A percentile compares a stretch with the other conserved stretches of the same genome.
Conservation (phyloP, 164 flowering plant species). For the Akebia trifoliata region DNA sequence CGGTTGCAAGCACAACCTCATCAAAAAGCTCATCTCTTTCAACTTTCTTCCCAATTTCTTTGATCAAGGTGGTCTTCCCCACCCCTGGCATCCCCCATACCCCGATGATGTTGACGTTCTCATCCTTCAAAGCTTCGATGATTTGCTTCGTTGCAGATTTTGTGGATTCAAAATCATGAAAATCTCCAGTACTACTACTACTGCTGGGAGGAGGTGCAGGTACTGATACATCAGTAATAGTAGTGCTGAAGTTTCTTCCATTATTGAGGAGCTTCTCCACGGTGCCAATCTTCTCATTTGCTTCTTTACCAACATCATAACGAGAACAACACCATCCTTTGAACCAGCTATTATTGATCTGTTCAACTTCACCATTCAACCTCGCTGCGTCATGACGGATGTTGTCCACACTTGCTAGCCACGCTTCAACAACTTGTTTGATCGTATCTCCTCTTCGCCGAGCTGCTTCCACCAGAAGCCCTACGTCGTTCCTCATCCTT, state of each 20-base stretch:
- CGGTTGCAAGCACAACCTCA: constrained; percentile 13
- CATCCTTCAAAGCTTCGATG: constrained; percentile 7
- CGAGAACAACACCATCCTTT: constrained; percentile 10
- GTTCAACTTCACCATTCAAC: background rate
- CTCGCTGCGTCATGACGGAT: background rate
- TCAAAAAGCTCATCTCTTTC: constrained; percentile 8
- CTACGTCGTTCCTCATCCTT: background rate
- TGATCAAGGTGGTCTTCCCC: constrained; percentile 11
- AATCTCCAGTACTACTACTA: background rate
- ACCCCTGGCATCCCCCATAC: constrained; percentile 6
- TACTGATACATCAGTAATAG: background rate
- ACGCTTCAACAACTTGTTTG: constrained; percentile 5
- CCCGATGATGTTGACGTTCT: constrained; percentile 3
- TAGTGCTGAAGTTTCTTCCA: background rate
- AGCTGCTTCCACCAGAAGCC: background rate
- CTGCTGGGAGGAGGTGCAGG: constrained; percentile 5
- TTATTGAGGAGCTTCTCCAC: background rate
- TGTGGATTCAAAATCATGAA: constrained; percentile 2
- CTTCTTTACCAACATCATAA: constrained; percentile 7
- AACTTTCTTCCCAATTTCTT: constrained; percentile 6
- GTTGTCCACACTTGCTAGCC: constrained; percentile 5
- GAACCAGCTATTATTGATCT: constrained; percentile 7
- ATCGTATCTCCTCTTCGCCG: background rate
- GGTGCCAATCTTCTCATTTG: background rate
- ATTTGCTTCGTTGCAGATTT: background rate